phyloP scores from a whole-genome alignment of 208 protist species.

The Novymonas esmeraldas region DNA sequence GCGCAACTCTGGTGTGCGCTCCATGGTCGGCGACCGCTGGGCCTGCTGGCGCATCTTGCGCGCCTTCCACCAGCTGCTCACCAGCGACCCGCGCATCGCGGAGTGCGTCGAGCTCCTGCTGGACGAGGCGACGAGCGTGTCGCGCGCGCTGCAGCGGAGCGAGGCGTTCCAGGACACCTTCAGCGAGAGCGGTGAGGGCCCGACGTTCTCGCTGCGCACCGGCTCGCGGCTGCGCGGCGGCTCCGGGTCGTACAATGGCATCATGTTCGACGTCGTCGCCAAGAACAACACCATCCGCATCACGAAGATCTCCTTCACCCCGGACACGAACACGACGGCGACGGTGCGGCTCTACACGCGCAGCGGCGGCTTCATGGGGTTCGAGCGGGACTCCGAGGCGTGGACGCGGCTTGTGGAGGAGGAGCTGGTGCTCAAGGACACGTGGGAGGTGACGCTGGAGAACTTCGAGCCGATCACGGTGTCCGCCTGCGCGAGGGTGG shows the following conservation, averaged over 20 bases:
- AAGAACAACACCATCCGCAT: conserved; percentile 71
- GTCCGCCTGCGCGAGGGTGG: conserved; percentile 57
- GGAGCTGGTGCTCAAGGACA: conserved; percentile 60
- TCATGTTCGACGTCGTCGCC: conserved; percentile 92
- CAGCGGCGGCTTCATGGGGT: conserved; percentile 75
- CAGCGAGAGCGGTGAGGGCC: conserved; percentile 48
- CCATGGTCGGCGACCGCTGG: conserved; percentile 63
- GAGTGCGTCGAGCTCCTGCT: conserved; percentile 37
- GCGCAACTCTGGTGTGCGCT: conserved; percentile 39
- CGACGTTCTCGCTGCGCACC: conserved; percentile 59
- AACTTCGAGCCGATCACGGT: conserved; percentile 79
- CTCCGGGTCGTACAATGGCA: conserved; percentile 85
- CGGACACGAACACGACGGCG: conserved; percentile 68
- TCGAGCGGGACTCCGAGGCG: conserved; percentile 44
- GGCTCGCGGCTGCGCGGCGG: conserved; percentile 53
- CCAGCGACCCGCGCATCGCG: conserved; percentile 29
- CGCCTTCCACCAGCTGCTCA: conserved; percentile 27
- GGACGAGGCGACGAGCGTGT: conserved; percentile 44
- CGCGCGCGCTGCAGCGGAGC: conserved; percentile 52
- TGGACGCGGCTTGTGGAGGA: conserved; percentile 67
- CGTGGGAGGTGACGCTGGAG: conserved; percentile 54
- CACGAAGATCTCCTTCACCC: conserved; percentile 76
- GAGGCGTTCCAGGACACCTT: conserved; percentile 53
- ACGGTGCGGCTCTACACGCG: conserved; percentile 73
- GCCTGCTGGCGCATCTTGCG: conserved; percentile 53